Evolutionary conservation across 768 basidiomycete species (phyloP), one percentile per base, ranked within the genome.

Genomic region (Pleurotus djamor): DNA sequence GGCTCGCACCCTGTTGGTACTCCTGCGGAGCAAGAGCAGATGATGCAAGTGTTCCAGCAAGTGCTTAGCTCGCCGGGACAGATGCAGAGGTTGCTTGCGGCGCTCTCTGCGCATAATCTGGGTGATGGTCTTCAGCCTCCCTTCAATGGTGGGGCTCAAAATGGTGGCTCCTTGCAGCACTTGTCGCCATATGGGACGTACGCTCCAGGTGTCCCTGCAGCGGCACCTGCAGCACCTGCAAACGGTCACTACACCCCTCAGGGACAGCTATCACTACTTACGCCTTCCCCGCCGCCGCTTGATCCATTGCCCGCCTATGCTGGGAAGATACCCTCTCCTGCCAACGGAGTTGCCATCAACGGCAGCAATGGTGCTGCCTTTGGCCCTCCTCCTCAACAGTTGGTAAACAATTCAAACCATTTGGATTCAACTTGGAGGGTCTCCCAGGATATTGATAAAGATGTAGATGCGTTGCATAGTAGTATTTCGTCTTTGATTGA

Each of bases 401-500:
- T 71, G 60, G 71, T 73, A 0, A 74, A 78, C 1, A 71, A 76
- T 35, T 21, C 57, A 16, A 60, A 64, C 21, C 59, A 59, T 35
- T 69, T 88, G 52, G 78, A 86, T 51, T 78, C 80, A 63, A 73
- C 80, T 0, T 92, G 89, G 77, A 81, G 77, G 49, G 79, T 76
- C 36, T 77, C 90, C 0, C 68, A 78, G 32, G 88, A 88, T 61
- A 86, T 94, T 48, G 85, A 87, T 60, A 79, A 81, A 48, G 89
- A 91, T 58, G 89, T 94, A 32, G 85, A 87, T 62, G 82, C 83
- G 38, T 72, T 94, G 56, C 84, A 89, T 61, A 75, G 73, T 10
- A 86, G 83, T 60, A 85, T 96, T 45, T 82, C 91, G 60, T 82
- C 83, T 5, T 76, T 95, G 60, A 89, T 94, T 34, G 79, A 88